phyloP scores from a whole-genome alignment of 2,329 filamentous ascomycete genomes.

The Aspergillus ochraceoroseus region DNA sequence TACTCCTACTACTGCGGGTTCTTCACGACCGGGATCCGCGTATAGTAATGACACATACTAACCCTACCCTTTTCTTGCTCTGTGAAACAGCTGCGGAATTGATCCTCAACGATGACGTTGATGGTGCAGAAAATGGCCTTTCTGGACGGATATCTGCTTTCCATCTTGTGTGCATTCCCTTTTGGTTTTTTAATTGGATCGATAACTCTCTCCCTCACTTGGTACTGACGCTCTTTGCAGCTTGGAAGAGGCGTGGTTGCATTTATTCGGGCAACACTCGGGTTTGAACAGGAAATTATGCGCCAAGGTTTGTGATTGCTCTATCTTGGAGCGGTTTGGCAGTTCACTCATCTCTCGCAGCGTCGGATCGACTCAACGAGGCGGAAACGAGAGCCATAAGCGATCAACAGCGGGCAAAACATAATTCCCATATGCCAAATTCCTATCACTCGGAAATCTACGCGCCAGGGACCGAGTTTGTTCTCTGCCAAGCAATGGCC shows the following conservation, averaged over 20 bases:
- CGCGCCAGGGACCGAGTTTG: conserved; percentile 77
- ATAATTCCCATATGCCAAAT: conserved; percentile 51
- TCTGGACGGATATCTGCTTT: conserved; percentile 74
- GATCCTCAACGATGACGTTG: conserved; percentile 87
- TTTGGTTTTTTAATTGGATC: not conserved
- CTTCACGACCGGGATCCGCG: conserved; percentile 4
- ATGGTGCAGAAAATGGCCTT: conserved; percentile 70
- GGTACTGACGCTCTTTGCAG: too few relatives aligned
- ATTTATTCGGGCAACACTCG: conserved; percentile 80
- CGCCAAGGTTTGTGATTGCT: conserved; percentile 53
- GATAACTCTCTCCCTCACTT: conserved; percentile 10
- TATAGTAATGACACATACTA: conserved; percentile 6
- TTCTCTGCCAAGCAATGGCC: conserved; percentile 74
- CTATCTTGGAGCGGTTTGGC: not conserved
- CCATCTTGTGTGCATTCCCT: conserved; percentile 57
- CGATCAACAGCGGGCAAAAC: conserved; percentile 70
- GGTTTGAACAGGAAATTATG: conserved; percentile 90
- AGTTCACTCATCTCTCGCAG: conserved; percentile 40
- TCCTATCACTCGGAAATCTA: conserved; percentile 63
- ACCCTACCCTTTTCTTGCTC: conserved; percentile 9
- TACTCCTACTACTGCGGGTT: too few relatives aligned
- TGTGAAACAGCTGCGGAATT: conserved; percentile 54
- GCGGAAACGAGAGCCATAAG: conserved; percentile 72
- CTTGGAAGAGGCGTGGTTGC: conserved; percentile 74
- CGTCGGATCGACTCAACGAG: conserved; percentile 64